Evolutionary conservation across 2,329 filamentous ascomycete species (phyloP), one percentile per base, ranked within the genome.

Genomic region (Colletotrichum cuscutae): DNA sequence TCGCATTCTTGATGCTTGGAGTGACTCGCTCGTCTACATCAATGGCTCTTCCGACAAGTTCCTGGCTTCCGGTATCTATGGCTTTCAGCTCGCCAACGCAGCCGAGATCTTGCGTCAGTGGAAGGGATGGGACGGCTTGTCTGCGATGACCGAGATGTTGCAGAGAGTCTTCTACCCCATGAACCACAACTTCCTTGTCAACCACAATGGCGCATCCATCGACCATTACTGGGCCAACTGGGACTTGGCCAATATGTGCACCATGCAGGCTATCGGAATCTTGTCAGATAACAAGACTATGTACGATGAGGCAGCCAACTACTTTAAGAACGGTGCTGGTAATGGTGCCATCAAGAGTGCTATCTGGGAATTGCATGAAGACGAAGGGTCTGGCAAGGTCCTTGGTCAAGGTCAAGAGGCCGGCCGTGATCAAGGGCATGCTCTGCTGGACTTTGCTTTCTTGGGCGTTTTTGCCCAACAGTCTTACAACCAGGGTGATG

Each of bases 31-130:
- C 6, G 79, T 76, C 0, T 59, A 63, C 2, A 80, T 86, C 42
- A 73, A 69, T 15, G 84, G 84, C 0, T 80, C 71, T 28, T 76
- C 77, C 4, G 84, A 86, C 68, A 80, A 75, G 30, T 82, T 78
- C 67, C 82, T 87, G 2, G 81, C 82, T 0, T 77, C 82, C 0
- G 85, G 85, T 0, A 74, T 87, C 2, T 84, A 87, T 42, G 85
- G 85, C 0, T 86, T 86, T 66, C 78, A 87, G 72, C 77, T 87
- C 13, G 85, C 85, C 19, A 87, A 87, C 59, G 85, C 82, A 0
- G 86, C 80, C 0, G 86, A 87, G 71, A 77, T 86, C 1, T 76
- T 86, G 58, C 77, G 83, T 1, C 75, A 69, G 24, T 82, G 85
- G 63, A 30, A 63, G 9, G 79, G 77, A 2, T 85, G 83, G 81